Evolutionary conservation across 805 yeast species (phyloP).

Genomic region (Yamadazyma ubonensis): DNA sequence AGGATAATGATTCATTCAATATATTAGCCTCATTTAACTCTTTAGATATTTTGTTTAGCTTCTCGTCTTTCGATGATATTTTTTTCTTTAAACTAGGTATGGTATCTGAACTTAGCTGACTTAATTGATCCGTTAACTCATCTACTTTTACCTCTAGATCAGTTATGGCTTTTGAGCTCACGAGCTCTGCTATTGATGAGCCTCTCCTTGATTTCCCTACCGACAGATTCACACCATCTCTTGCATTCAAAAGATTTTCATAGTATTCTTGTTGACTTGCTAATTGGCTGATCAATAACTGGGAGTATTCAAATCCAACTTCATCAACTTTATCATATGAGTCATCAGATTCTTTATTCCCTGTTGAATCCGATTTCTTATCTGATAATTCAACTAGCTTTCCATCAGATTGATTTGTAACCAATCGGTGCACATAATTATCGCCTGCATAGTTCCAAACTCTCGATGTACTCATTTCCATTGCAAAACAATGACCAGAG

Average conservation of each 20-base stretch:
- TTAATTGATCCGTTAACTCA: conserved; percentile 24
- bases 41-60: conserved; percentile 25
- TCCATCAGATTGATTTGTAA: conserved; percentile 86
- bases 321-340: conserved; percentile 46
- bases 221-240: conserved; percentile 8
- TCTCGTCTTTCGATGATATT: conserved; percentile 29
- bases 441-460: conserved; percentile 97
- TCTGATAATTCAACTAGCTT: conserved; percentile 75
- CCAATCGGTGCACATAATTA: conserved; percentile 79
- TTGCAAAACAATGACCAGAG: conserved; percentile 85
- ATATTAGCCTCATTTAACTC: conserved; percentile 34
- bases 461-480: conserved; percentile 80
- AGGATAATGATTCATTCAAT: conserved; percentile 39
- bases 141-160: conserved; percentile 31
- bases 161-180: conserved; percentile 11
- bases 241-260: conserved; percentile 45
- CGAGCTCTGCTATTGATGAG: conserved; percentile 16
- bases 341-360: conserved; percentile 9
- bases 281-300: conserved; percentile 71
- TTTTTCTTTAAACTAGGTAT: conserved; percentile 36
- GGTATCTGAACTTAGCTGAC: conserved; percentile 24
- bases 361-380: conserved; percentile 18
- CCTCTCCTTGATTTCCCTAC: conserved; percentile 21
- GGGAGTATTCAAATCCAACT: conserved; percentile 76
- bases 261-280: conserved; percentile 85